Percentiles rank a stretch among this genome's conserved stretches.
Conservation (phyloP, 1,284 basidiomycete genomes). For the Cutaneotrichosporon sp. region DNA sequence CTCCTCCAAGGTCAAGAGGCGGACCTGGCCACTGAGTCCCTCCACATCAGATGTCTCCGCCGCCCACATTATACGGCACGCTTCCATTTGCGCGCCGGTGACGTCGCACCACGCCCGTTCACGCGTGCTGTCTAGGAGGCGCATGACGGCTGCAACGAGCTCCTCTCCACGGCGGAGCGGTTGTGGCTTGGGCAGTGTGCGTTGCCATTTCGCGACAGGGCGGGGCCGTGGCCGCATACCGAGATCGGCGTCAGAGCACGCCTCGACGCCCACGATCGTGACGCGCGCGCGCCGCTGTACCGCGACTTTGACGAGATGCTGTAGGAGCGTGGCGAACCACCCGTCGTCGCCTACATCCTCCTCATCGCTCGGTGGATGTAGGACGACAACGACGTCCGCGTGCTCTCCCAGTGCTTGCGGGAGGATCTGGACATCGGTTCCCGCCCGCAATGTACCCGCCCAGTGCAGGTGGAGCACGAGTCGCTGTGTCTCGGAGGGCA, state of each 20-base stretch:
- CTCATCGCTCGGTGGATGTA: background rate
- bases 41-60: background rate
- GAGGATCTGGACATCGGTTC: conserved; percentile 8
- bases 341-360: background rate
- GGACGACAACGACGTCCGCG: background rate
- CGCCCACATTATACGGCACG: conserved; percentile 1
- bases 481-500: background rate
- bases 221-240: background rate
- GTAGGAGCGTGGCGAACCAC: background rate
- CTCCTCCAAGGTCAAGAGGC: background rate
- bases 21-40: background rate
- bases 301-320: conserved; percentile 1
- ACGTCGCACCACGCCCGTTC: conserved; percentile 2
- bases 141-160: background rate
- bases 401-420: conserved; percentile 1
- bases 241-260: background rate
- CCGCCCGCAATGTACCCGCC: background rate
- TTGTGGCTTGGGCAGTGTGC: background rate
- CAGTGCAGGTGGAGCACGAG: conserved; percentile 6
- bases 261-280: background rate
- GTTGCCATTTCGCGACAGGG: conserved; percentile 1
- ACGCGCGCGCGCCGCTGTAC: background rate
- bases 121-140: background rate
- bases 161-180: background rate
- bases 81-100: background rate